A percentile compares a stretch with the other conserved stretches of the same genome.
Conservation (phyloP, 257 asterid species). For the Gynochthodes officinalis region DNA sequence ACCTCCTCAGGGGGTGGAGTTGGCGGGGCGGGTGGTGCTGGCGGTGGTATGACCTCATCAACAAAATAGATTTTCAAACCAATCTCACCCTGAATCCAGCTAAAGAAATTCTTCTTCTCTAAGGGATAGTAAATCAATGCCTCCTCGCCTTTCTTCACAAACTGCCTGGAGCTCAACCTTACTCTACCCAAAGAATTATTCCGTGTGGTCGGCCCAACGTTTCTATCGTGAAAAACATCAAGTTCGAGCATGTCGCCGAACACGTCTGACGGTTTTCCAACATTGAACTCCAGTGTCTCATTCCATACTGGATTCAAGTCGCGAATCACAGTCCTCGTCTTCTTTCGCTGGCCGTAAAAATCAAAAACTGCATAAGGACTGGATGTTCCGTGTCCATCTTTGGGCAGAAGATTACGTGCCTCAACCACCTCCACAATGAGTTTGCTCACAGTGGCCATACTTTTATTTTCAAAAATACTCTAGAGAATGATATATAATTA, state of each 20-base stretch:
- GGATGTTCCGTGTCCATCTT: conserved; percentile 85
- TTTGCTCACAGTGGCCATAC: conserved; percentile 51
- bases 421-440: conserved; percentile 77
- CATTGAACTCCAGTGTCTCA: conserved; percentile 60
- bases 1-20: conserved; percentile 32
- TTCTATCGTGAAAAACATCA: conserved; percentile 58
- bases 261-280: conserved; percentile 55
- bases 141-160: conserved; percentile 87
- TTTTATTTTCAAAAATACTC: not conserved
- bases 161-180: conserved; percentile 56
- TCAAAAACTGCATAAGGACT: conserved; percentile 76
- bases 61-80: conserved; percentile 70
- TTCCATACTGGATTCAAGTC: conserved; percentile 84
- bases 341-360: conserved; percentile 76
- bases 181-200: conserved; percentile 70
- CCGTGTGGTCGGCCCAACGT: conserved; percentile 71
- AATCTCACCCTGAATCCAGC: conserved; percentile 80
- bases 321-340: conserved; percentile 56
- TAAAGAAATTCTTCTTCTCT: conserved; percentile 57
- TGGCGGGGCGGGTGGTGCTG: conserved; percentile 34
- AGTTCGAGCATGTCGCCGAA: conserved; percentile 75
- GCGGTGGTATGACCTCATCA: conserved; percentile 52
- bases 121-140: conserved; percentile 75
- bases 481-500: not conserved
- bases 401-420: conserved; percentile 67